Percentiles rank a stretch among this genome's conserved stretches.
phyloP scores from a whole-genome alignment of 768 basidiomycete species.

The Tulasnella calospora region DNA sequence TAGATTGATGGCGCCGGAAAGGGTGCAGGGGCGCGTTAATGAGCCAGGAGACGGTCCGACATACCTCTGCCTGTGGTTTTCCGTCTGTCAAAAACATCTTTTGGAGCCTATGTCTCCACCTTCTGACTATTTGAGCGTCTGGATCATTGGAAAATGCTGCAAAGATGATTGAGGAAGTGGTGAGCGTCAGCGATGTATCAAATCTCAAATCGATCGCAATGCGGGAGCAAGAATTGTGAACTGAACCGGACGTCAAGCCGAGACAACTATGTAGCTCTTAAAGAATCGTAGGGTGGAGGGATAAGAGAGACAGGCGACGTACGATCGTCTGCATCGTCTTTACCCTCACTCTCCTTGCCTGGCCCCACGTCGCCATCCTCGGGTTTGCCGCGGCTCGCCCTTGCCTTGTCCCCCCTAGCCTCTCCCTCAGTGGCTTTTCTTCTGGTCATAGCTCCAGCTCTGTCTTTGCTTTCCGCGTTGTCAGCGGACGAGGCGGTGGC shows the following conservation, averaged over 20 bases:
- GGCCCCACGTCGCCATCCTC: conserved; percentile 21
- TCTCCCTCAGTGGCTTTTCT: conserved; percentile 38
- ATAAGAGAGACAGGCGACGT: conserved; percentile 33
- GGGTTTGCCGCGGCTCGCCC: conserved; percentile 6
- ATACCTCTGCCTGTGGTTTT: conserved; percentile 55
- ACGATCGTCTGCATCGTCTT: conserved; percentile 55
- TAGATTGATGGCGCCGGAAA: not conserved
- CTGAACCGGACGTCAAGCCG: conserved; percentile 25
- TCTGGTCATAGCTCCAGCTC: conserved; percentile 38
- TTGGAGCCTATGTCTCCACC: conserved; percentile 90
- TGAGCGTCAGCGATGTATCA: conserved; percentile 5
- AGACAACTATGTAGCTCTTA: conserved; percentile 21
- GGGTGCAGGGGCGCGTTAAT: conserved; percentile 1
- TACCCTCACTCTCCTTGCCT: conserved; percentile 60
- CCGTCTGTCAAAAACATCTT: conserved; percentile 69
- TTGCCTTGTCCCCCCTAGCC: conserved; percentile 44
- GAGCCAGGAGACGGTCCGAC: conserved; percentile 27
- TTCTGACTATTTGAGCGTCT: conserved; percentile 70
- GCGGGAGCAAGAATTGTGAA: not conserved
- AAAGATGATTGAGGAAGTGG: conserved; percentile 26
- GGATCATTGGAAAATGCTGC: conserved; percentile 51
- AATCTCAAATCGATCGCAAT: no score
- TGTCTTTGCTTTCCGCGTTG: conserved; percentile 46
- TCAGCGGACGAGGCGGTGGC: conserved; percentile 42
- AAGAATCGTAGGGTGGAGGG: not conserved